Evolutionary conservation across 805 yeast genomes (phyloP).

Genomic region (Myxozyma kluyveri): DNA sequence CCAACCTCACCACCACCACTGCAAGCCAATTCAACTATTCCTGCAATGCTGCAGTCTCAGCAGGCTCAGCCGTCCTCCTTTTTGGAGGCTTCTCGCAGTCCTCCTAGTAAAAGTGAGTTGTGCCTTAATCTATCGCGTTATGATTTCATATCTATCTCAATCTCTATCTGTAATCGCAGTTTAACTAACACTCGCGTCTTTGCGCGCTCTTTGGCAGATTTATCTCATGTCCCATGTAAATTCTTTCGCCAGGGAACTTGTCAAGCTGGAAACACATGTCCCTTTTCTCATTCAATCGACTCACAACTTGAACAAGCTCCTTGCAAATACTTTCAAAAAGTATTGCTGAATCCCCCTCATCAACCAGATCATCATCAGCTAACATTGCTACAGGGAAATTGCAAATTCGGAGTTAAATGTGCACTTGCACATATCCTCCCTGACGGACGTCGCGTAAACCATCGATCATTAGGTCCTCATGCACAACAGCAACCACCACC

Average conservation of each 20-base stretch:
- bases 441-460: conserved; percentile 79
- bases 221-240: conserved; percentile 95
- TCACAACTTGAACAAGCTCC: conserved; percentile 52
- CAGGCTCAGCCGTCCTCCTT: conserved; percentile 14
- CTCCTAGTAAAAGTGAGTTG: conserved; percentile 31
- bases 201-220: conserved; percentile 44
- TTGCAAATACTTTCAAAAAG: conserved; percentile 87
- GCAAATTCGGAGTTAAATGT: conserved; percentile 92
- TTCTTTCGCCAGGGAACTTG: conserved; percentile 89
- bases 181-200: neutral
- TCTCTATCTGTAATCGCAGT: neutral
- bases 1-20: conserved; percentile 1
- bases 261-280: conserved; percentile 91
- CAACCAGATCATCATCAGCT: neutral
- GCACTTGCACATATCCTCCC: conserved; percentile 90
- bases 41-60: conserved; percentile 15
- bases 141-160: neutral
- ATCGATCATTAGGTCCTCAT: conserved; percentile 17
- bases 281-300: conserved; percentile 78
- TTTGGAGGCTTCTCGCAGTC: conserved; percentile 28
- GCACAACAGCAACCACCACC: conserved; percentile 11
- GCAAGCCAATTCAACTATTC: neutral
- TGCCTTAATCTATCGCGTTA: neutral
- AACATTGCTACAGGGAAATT: conserved; percentile 61
- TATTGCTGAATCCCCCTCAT: neutral